phyloP scores from a whole-genome alignment of 305 asterid genomes.

The Fraxinus xanthoxyloides region DNA sequence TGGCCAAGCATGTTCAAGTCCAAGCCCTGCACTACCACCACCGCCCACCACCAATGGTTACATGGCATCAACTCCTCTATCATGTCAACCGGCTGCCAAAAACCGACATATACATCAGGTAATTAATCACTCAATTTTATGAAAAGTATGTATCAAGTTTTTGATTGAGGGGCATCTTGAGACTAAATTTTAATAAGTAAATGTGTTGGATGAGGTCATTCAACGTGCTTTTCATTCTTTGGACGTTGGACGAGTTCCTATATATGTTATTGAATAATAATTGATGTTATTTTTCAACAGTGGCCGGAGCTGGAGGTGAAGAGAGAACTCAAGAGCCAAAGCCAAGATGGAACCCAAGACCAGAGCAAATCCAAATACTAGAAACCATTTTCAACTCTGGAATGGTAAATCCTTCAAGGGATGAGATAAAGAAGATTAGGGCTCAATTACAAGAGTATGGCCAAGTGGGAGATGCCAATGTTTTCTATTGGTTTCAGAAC shows the following conservation, averaged over 20 bases:
- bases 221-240: neutral
- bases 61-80: slow-evolving; percentile 44
- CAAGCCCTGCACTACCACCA: slow-evolving; percentile 54
- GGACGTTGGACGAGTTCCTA: neutral
- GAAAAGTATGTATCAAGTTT: neutral
- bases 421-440: slow-evolving; percentile 82
- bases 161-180: neutral
- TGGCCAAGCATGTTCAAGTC: slow-evolving; percentile 99
- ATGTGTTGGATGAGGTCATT: neutral
- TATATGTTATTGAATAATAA: neutral
- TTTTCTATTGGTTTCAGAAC: slow-evolving; percentile 97
- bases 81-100: slow-evolving; percentile 33
- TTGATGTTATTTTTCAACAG: slow-evolving; percentile 1
- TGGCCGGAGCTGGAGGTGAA: slow-evolving; percentile 47
- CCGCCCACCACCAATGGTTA: slow-evolving; percentile 51
- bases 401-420: slow-evolving; percentile 92
- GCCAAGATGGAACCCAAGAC: slow-evolving; percentile 94
- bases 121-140: neutral
- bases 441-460: slow-evolving; percentile 84
- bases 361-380: slow-evolving; percentile 85
- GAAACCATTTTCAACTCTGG: slow-evolving; percentile 95
- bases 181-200: neutral
- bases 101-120: slow-evolving; percentile 50
- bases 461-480: slow-evolving; percentile 94
- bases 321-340: slow-evolving; percentile 91